Conservation (phyloP, 2,329 filamentous ascomycete species). For the Chaetoscypha palmicola region DNA sequence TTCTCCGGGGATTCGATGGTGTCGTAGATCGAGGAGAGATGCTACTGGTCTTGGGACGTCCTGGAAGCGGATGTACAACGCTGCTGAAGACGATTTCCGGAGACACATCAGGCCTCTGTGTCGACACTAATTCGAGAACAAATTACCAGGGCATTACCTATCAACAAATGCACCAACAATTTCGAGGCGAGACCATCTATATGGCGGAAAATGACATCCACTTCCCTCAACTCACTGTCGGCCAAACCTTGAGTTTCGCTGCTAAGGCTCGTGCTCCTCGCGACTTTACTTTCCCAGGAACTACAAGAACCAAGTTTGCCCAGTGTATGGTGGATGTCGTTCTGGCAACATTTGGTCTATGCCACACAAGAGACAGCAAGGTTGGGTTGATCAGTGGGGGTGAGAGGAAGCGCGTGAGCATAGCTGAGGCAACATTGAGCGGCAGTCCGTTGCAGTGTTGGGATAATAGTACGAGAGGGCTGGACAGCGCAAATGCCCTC, state of each 20-base stretch:
- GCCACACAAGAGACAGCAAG: slow-evolving; percentile 62
- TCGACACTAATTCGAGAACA: slow-evolving; percentile 44
- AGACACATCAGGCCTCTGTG: slow-evolving; percentile 48
- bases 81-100: slow-evolving; percentile 49
- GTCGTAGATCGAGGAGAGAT: slow-evolving; percentile 56
- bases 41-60: slow-evolving; percentile 42
- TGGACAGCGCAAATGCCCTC: slow-evolving; percentile 66
- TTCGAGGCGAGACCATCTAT: slow-evolving; percentile 41
- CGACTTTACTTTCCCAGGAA: slow-evolving; percentile 34
- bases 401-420: slow-evolving; percentile 69
- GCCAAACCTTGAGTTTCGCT: slow-evolving; percentile 65
- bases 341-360: slow-evolving; percentile 63
- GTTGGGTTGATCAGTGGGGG: slow-evolving; percentile 68
- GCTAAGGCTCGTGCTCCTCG: slow-evolving; percentile 56
- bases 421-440: slow-evolving; percentile 61
- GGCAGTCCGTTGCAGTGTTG: slow-evolving; percentile 59
- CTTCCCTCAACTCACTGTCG: slow-evolving; percentile 66
- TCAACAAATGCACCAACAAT: slow-evolving; percentile 41
- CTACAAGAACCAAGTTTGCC: slow-evolving; percentile 42
- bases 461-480: slow-evolving; percentile 56
- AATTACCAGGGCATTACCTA: slow-evolving; percentile 53
- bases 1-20: slow-evolving; percentile 55
- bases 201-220: slow-evolving; percentile 66
- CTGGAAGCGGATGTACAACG: slow-evolving; percentile 48
- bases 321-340: slow-evolving; percentile 43